phyloP scores from a whole-genome alignment of 495 filamentous ascomycete species.

The Friedmanniomyces simplex region DNA sequence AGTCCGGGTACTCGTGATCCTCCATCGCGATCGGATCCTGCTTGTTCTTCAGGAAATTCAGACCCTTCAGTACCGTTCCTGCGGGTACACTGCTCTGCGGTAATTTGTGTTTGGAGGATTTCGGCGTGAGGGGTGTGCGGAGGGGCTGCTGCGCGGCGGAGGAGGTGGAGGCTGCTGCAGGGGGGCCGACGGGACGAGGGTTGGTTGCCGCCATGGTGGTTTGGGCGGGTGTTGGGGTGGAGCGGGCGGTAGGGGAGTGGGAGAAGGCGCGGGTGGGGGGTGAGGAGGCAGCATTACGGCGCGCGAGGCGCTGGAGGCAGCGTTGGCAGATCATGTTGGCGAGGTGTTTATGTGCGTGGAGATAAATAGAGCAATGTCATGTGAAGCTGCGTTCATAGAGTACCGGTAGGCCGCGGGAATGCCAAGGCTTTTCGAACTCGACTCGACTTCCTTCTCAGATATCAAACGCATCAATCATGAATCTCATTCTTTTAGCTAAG shows the following conservation, averaged over 20 bases:
- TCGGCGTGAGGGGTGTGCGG: too few relatives aligned
- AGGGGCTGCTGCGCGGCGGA: conserved; percentile 40
- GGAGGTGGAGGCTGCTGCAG: conserved; percentile 39
- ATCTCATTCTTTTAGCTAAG: too few relatives aligned
- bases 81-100: conserved; percentile 44
- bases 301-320: conserved; percentile 14
- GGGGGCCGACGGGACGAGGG: conserved; percentile 10
- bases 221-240: conserved; percentile 7
- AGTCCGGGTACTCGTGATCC: conserved; percentile 80
- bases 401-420: too few relatives aligned
- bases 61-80: conserved; percentile 63
- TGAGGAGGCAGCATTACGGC: neutral
- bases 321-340: conserved; percentile 19
- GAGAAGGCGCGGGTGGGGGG: conserved; percentile 36
- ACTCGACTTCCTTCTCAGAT: too few relatives aligned
- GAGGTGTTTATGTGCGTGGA: neutral
- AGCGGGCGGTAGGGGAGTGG: neutral
- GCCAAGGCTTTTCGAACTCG: too few relatives aligned
- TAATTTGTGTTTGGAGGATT: conserved; percentile 24
- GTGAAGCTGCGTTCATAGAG: too few relatives aligned
- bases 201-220: conserved; percentile 7
- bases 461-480: too few relatives aligned
- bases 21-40: conserved; percentile 60
- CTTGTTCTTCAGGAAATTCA: conserved; percentile 82
- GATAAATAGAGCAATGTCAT: too few relatives aligned